These are phyloP conservation scores for Tulasnella sp. DNA, from an alignment of 768 basidiomycete genomes.

Conservation along the genomic window DNA sequence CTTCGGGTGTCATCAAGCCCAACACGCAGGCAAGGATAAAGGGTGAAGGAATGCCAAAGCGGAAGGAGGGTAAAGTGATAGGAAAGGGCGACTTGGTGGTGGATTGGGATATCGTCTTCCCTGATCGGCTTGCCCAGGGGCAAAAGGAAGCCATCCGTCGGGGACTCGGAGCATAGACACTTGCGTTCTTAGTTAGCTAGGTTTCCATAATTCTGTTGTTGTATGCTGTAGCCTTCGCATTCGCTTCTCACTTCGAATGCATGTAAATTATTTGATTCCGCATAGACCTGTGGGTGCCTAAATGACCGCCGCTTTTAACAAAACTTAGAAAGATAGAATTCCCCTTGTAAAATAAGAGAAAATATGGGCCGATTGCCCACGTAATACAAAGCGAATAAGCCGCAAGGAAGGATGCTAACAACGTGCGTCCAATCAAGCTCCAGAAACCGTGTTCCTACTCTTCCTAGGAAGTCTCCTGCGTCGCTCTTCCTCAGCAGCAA, in stretches of 20 bases:
- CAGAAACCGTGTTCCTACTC: background rate
- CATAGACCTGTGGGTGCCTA: background rate
- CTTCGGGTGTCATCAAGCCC: constrained; percentile 68
- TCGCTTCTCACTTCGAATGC: background rate
- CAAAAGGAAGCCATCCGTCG: constrained; percentile 81
- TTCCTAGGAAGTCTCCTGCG: background rate
- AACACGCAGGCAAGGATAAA: constrained; percentile 64
- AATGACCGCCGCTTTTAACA: background rate
- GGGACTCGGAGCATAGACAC: constrained; percentile 40
- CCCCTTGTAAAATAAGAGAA: background rate
- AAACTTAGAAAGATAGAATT: background rate
- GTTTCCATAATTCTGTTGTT: background rate
- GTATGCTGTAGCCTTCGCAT: background rate
- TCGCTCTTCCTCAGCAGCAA: background rate
- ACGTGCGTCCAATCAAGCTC: background rate
- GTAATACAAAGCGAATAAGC: background rate
- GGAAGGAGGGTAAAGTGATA: constrained; percentile 66
- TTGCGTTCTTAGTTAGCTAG: background rate
- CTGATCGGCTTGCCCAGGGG: constrained; percentile 61
- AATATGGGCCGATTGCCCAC: background rate
- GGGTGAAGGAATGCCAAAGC: constrained; percentile 88
- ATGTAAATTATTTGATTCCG: background rate
- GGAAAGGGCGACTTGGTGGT: constrained; percentile 82
- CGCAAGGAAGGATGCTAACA: background rate
- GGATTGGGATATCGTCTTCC: constrained; percentile 80